Base-by-base conservation (phyloP, 2,329 filamentous ascomycete genomes). In the Dactylellina drechsleri region DNA sequence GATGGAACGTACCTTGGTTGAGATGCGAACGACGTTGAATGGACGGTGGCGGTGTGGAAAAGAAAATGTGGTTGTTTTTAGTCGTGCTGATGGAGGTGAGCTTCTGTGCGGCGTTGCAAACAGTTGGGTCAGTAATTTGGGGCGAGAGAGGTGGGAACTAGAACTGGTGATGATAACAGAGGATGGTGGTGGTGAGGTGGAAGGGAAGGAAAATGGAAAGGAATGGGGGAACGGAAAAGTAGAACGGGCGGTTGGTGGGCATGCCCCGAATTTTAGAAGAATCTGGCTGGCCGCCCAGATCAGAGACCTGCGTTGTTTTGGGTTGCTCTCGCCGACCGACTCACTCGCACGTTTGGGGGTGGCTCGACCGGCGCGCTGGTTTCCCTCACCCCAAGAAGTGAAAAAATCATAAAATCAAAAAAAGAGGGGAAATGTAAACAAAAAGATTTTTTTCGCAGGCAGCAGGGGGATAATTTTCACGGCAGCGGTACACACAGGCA, bases 241-340 rank as follows among this genome's bases (percentile, higher is more conserved):
- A 18, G 43, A 47, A 12, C 43, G 43, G 43, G 43, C 43, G 16
- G 43, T 2, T 47, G 43, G 59, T 45, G 59, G 66, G 52, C 18
- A 74, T n/a, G 41, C 28, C 26, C 41, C 16, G 20, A 58, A 57
- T 74, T 74, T 67, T 67, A 67, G 58, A 67, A 52, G 52, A 47
- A 62, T 47, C 31, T 26, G 16, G 49, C 15, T 23, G 16, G 31
- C 49, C 23, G 36, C n/a, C 57, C 65, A 68, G 40, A 61, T 61
- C 56, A 56, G 36, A 53, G 20, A 15, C n/a, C 8, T 12, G 45
- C 20, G 36, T 20, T 28, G 45, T 18, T 31, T 23, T 52, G 50
- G 45, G 45, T 23, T 49, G 40, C 16, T 7, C 45, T 23, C 6
- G 26, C 31, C 23, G 23, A 15, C 31, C 15, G 23, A 18, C 36